Base-by-base conservation (phyloP, 2,329 filamentous ascomycete species). In the Cladorrhinum sp. region DNA sequence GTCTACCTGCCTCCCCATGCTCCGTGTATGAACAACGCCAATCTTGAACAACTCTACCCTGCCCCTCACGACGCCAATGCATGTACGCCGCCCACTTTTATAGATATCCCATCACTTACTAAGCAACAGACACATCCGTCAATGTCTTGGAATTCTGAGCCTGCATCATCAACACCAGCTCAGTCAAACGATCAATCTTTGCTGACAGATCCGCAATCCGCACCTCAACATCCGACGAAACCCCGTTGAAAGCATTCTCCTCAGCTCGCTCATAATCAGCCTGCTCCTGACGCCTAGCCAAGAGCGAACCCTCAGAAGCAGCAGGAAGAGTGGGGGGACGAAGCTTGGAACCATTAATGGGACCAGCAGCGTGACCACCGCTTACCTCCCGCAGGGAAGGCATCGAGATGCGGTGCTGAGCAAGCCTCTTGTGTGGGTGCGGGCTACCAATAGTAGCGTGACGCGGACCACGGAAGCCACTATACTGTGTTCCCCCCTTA, bases 111-210 rank as follows among this genome's bases (percentile, higher is more conserved):
- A 36, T 36, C 32, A 36, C 49, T 25, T 16, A 56, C 53, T 56
- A 56, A 56, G 55, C 51, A 57, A 57, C 52, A 20, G 58, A 56
- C 50, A 68, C 64, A 50, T 67, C 64, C 24, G 36, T 49, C 55
- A 67, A 25, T n/a, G 62, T 25, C 29, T 57, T 56, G 5, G 38
- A 59, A 58, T 62, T 58, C 60, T 64, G 52, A 29, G 74, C 71
- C 66, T 85, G 83, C 68, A 85, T 72, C 3, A 76, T 73, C 64
- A 83, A 68, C 1, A 87, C 74, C 52, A 82, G 69, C 20, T 79
- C 75, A 0, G 84, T 85, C 64, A 87, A 73, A 58, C 79, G 79
- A 64, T 86, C 83, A 66, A 88, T 85, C 76, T 86, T 86, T 51
- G 71, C 72, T 48, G 78, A 77, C 65, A 87, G 71, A 64, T 86